Percentiles rank a stretch among this genome's conserved stretches.
These are phyloP conservation scores for Nicotiana attenuata DNA, from an alignment of 257 asterid genomes.

Conservation along the genomic window DNA sequence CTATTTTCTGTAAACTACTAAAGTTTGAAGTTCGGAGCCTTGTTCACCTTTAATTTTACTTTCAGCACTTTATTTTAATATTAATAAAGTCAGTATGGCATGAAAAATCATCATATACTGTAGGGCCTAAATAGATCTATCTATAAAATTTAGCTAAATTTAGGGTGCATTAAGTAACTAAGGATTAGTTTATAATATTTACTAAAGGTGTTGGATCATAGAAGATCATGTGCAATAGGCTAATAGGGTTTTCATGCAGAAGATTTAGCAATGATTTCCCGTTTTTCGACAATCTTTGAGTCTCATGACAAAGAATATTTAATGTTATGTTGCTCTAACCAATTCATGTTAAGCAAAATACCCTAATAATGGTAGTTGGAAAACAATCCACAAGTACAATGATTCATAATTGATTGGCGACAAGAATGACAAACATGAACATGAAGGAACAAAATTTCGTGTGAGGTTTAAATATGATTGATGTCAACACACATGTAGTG, in stretches of 20 bases:
- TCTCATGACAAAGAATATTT: slow-evolving; percentile 5
- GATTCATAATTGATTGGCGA: neutral
- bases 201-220: neutral
- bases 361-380: slow-evolving; percentile 3
- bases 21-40: neutral
- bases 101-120: neutral
- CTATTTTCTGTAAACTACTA: neutral
- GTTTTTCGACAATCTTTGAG: neutral
- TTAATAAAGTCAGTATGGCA: neutral
- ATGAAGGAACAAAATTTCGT: neutral
- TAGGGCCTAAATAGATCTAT: neutral
- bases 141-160: neutral
- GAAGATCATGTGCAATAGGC: neutral
- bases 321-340: neutral
- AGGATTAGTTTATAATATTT: neutral
- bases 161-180: neutral
- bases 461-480: neutral
- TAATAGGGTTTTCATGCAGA: neutral
- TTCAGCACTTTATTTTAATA: neutral
- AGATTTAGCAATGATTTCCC: slow-evolving; percentile 5
- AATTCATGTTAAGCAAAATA: slow-evolving; percentile 7
- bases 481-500: slow-evolving; percentile 1
- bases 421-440: neutral
- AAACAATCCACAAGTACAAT: slow-evolving; percentile 8
- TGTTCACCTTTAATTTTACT: neutral